Conservation (phyloP, 2,329 filamentous ascomycete genomes). For the Apiospora pterosperma region DNA sequence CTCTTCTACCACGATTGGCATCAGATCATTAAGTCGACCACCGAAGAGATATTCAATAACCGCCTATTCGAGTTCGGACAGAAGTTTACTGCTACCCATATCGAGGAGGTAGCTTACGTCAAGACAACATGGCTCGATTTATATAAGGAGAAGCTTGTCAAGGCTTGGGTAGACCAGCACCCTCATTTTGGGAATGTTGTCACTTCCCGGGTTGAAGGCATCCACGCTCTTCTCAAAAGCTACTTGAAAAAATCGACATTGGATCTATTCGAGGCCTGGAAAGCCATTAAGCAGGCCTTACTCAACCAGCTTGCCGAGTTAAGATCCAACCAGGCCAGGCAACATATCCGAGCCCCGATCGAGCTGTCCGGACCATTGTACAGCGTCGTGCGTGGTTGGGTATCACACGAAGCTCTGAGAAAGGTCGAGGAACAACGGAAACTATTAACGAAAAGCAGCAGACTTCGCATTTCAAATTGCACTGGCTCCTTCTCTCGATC, state of each 20-base stretch:
- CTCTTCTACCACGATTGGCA: conserved; percentile 17
- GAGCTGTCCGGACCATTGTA: conserved; percentile 13
- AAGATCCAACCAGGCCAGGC: conserved; percentile 8
- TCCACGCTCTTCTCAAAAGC: conserved; percentile 13
- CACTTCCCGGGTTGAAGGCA: conserved; percentile 14
- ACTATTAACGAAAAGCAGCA: conserved; percentile 5
- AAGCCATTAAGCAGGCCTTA: conserved; percentile 13
- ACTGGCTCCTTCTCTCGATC: conserved; percentile 12
- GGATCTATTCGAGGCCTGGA: conserved; percentile 17
- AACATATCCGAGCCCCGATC: conserved; percentile 12
- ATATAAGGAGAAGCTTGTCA: conserved; percentile 19
- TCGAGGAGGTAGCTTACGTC: conserved; percentile 17
- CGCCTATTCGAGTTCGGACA: conserved; percentile 12
- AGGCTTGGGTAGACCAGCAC: conserved; percentile 16
- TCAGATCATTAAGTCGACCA: conserved; percentile 13
- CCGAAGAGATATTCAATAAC: conserved; percentile 12
- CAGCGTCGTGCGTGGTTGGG: conserved; percentile 12
- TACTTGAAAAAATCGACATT: conserved; percentile 11
- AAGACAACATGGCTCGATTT: conserved; percentile 13
- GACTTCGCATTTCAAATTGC: conserved; percentile 5
- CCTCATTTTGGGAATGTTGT: conserved; percentile 15
- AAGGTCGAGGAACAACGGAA: conserved; percentile 15
- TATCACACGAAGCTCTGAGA: conserved; percentile 15
- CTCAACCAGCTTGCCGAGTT: conserved; percentile 16
- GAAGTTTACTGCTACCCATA: conserved; percentile 13